Conservation (phyloP, 2,329 filamentous ascomycete genomes). For the Tolypocladium sp. region DNA sequence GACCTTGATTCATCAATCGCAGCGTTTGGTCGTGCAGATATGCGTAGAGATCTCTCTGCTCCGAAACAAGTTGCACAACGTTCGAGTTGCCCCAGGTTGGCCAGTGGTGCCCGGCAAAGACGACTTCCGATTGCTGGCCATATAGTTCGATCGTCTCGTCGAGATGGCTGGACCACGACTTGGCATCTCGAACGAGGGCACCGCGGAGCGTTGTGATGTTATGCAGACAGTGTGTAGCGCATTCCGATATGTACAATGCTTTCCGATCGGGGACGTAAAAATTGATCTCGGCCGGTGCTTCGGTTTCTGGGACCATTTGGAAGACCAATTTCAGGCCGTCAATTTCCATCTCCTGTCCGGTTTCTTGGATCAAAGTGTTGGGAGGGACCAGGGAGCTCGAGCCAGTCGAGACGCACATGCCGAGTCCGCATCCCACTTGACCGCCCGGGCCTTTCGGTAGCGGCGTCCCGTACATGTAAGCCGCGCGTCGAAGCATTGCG, state of each 20-base stretch:
- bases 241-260: constrained; percentile 28
- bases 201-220: constrained; percentile 32
- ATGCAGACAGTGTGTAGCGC: constrained; percentile 28
- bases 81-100: constrained; percentile 24
- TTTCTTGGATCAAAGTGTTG: constrained; percentile 18
- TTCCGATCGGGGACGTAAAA: constrained; percentile 26
- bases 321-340: constrained; percentile 28
- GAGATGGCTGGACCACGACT: constrained; percentile 27
- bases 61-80: constrained; percentile 14
- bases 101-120: constrained; percentile 30
- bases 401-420: constrained; percentile 21
- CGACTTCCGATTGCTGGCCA: constrained; percentile 18
- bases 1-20: constrained; percentile 25
- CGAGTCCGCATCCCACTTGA: constrained; percentile 28
- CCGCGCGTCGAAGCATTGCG: constrained; percentile 26
- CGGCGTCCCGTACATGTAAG: constrained; percentile 28
- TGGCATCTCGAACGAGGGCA: constrained; percentile 28
- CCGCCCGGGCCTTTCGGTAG: constrained; percentile 17
- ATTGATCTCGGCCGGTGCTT: constrained; percentile 32
- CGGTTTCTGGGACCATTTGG: constrained; percentile 30
- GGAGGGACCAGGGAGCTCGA: constrained; percentile 23
- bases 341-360: constrained; percentile 18
- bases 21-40: constrained; percentile 31
- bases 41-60: constrained; percentile 29
- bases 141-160: constrained; percentile 26